Evolutionary conservation across 202 grass and related monocot species (phyloP).

Genomic region (Brachypodium distachyon): DNA sequence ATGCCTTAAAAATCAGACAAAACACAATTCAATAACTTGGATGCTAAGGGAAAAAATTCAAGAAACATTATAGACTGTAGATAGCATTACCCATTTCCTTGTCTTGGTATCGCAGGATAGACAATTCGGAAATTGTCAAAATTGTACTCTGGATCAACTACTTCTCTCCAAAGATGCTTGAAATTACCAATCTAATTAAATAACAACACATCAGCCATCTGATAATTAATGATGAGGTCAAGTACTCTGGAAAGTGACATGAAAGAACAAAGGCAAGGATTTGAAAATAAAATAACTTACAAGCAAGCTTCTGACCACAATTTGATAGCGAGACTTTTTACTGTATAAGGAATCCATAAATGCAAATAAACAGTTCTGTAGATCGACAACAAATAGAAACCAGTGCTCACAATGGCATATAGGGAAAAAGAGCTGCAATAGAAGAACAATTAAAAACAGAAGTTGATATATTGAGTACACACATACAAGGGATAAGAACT

Average conservation of each 20-base stretch:
- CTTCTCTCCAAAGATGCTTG: background rate
- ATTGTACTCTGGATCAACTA: background rate
- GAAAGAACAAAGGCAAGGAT: background rate
- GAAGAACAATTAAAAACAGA: background rate
- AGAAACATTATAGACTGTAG: background rate
- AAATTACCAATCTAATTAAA: constrained; percentile 2
- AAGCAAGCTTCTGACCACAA: background rate
- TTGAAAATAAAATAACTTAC: background rate
- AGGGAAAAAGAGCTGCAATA: constrained; percentile 3
- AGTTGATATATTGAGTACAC: background rate
- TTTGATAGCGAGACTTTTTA: background rate
- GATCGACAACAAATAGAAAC: constrained; percentile 1
- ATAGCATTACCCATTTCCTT: background rate
- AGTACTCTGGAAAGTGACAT: background rate
- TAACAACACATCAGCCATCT: background rate
- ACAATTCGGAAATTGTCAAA: background rate
- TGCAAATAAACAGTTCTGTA: background rate
- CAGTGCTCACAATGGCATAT: background rate
- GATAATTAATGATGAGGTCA: background rate
- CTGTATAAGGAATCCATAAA: constrained; percentile 1
- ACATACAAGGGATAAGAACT: background rate
- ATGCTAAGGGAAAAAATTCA: background rate
- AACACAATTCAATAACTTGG: background rate
- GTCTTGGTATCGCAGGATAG: background rate
- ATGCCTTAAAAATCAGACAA: background rate